A percentile compares a stretch with the other conserved stretches of the same genome.
phyloP scores from a whole-genome alignment of 2,329 filamentous ascomycete genomes.

The Reticulascus tulasneorum region DNA sequence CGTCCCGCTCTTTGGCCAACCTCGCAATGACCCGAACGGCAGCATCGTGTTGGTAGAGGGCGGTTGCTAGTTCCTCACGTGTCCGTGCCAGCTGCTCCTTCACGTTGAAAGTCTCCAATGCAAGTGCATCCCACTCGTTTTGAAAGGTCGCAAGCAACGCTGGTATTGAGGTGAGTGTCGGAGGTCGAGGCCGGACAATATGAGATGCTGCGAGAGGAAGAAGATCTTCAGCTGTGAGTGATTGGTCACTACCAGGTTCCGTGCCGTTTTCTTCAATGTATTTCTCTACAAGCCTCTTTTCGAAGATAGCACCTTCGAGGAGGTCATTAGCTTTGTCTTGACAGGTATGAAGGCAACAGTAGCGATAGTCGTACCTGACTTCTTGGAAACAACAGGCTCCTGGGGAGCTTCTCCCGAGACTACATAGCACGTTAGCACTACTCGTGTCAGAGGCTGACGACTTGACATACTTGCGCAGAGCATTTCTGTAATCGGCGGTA shows the following conservation, averaged over 20 bases:
- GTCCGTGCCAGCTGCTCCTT: conserved; percentile 87
- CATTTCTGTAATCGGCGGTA: conserved; percentile 11
- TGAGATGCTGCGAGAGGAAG: conserved; percentile 80
- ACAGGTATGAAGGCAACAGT: not conserved
- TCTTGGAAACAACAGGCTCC: conserved; percentile 89
- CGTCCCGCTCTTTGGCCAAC: conserved; percentile 85
- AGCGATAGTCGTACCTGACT: conserved; percentile 66
- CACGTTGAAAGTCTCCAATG: conserved; percentile 86
- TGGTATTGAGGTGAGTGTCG: conserved; percentile 92
- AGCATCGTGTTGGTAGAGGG: conserved; percentile 95
- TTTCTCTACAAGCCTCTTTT: conserved; percentile 90
- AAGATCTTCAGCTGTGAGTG: conserved; percentile 78
- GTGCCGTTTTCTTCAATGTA: conserved; percentile 92
- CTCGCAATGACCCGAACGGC: conserved; percentile 93
- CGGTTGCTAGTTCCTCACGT: conserved; percentile 86
- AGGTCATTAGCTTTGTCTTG: conserved; percentile 2
- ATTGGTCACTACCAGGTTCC: conserved; percentile 85
- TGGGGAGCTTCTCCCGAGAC: conserved; percentile 96
- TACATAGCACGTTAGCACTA: conserved; percentile 32
- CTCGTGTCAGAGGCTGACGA: not conserved
- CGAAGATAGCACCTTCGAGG: conserved; percentile 91
- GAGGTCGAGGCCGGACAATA: conserved; percentile 83
- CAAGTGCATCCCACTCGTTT: conserved; percentile 95
- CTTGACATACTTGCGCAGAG: conserved; percentile 34
- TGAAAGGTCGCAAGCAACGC: conserved; percentile 92